Evolutionary conservation across 2,329 filamentous ascomycete species (phyloP).

Genomic region (Fusarium musae): DNA sequence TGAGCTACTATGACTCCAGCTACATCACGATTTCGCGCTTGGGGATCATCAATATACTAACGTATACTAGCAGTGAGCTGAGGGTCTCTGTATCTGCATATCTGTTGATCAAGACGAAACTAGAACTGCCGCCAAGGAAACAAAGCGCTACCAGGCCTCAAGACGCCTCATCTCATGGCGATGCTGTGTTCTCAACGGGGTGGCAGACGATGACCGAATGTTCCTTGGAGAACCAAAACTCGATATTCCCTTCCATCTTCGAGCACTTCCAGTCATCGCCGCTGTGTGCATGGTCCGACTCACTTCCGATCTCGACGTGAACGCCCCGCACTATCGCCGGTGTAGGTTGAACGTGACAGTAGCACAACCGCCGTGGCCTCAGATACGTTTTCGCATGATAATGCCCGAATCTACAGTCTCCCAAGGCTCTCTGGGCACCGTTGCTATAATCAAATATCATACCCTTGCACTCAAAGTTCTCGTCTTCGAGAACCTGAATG

Average conservation of each 20-base stretch:
- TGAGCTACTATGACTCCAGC: background rate
- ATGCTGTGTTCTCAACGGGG: background rate
- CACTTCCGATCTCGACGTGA: background rate
- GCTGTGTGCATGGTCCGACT: background rate
- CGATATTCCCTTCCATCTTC: background rate
- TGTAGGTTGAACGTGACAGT: background rate
- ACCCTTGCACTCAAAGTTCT: background rate
- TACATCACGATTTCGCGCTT: background rate
- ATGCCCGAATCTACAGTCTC: background rate
- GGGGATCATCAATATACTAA: background rate
- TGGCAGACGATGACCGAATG: background rate
- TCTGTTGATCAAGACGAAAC: background rate
- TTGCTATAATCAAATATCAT: conserved; percentile 1
- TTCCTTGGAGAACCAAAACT: conserved; percentile 18
- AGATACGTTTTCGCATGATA: background rate
- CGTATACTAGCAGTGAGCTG: background rate
- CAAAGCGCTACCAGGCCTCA: background rate
- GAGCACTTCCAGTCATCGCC: conserved; percentile 6
- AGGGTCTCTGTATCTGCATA: background rate
- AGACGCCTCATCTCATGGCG: too few species aligned
- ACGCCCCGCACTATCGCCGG: background rate
- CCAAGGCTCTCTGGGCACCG: conserved; percentile 3
- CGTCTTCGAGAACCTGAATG: background rate
- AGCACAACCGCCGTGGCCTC: background rate
- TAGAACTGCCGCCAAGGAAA: background rate